Percentiles rank a stretch among this genome's conserved stretches.
Evolutionary conservation across 2,329 filamentous ascomycete species (phyloP).

Genomic region (Ilyonectria mors-panacis): DNA sequence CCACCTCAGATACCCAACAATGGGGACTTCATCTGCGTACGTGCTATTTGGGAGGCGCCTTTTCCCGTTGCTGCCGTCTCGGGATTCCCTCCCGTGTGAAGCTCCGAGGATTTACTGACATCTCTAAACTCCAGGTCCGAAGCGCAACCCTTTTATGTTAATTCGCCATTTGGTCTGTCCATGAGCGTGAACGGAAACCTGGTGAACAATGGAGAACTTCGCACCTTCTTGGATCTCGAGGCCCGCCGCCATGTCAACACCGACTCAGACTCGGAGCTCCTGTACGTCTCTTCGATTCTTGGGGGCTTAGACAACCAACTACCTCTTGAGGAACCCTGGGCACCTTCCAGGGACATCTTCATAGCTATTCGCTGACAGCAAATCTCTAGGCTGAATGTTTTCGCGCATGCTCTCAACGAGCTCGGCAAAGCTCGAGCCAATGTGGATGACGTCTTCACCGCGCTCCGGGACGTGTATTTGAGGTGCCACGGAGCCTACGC

Average conservation of each 20-base stretch:
- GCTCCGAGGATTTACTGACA: conserved; percentile 51
- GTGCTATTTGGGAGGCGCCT: conserved; percentile 23
- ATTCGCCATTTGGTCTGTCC: conserved; percentile 84
- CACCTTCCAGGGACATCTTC: no score
- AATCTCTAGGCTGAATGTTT: conserved; percentile 78
- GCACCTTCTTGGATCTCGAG: conserved; percentile 79
- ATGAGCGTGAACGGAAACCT: conserved; percentile 91
- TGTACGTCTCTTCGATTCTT: conserved; percentile 27
- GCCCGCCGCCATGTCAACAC: conserved; percentile 91
- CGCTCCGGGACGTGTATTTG: conserved; percentile 79
- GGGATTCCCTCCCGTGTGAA: no score
- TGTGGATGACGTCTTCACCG: conserved; percentile 81
- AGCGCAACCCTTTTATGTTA: conserved; percentile 94
- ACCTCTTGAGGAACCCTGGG: no score
- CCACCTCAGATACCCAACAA: conserved; percentile 91
- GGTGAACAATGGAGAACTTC: conserved; percentile 80
- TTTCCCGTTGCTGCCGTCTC: no score
- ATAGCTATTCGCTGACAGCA: conserved; percentile 17
- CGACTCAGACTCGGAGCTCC: conserved; percentile 83
- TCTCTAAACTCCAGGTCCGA: conserved; percentile 73
- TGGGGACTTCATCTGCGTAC: conserved; percentile 77
- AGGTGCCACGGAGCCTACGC: conserved; percentile 83
- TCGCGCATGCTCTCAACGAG: conserved; percentile 85
- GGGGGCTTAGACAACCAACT: no score
- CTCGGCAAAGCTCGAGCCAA: conserved; percentile 87